Evolutionary conservation across 768 basidiomycete species (phyloP).

Genomic region (Cantharellus anzutake): DNA sequence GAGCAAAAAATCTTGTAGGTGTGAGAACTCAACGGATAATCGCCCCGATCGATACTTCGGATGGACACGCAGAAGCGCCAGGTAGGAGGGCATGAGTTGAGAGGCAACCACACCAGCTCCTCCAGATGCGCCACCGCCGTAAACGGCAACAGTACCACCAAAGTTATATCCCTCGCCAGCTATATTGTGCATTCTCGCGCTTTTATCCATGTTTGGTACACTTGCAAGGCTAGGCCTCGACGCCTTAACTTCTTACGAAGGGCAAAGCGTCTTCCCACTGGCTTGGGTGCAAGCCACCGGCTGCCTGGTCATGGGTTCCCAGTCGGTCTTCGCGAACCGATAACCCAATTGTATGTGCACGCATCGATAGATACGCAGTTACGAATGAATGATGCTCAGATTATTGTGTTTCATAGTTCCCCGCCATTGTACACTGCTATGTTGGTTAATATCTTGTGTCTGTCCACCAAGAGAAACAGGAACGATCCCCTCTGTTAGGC

Average conservation of each 20-base stretch:
- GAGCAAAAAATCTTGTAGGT: too few species aligned
- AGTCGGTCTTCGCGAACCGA: slow-evolving; percentile 46
- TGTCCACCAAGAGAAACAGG: too few species aligned
- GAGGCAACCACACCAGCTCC: too few species aligned
- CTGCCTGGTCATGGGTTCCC: slow-evolving; percentile 83
- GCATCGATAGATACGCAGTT: not conserved
- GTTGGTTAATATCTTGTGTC: slow-evolving; percentile 12
- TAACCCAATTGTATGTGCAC: slow-evolving; percentile 51
- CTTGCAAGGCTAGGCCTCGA: slow-evolving; percentile 64
- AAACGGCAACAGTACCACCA: too few species aligned
- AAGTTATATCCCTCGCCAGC: too few species aligned
- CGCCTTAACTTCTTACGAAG: slow-evolving; percentile 56
- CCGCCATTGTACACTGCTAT: slow-evolving; percentile 73
- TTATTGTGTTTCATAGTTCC: slow-evolving; percentile 33
- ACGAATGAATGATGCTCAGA: not conserved
- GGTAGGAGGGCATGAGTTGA: too few species aligned
- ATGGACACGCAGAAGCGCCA: too few species aligned
- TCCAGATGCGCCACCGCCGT: too few species aligned
- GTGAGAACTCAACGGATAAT: too few species aligned
- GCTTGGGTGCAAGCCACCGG: slow-evolving; percentile 76
- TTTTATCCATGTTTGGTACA: slow-evolving; percentile 63
- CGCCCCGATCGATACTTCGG: too few species aligned
- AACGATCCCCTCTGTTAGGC: slow-evolving; percentile 23
- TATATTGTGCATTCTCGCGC: slow-evolving; percentile 52
- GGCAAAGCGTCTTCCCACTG: slow-evolving; percentile 57